Base-by-base conservation (phyloP, 441 rosid species). In the Pelargonium australe region DNA sequence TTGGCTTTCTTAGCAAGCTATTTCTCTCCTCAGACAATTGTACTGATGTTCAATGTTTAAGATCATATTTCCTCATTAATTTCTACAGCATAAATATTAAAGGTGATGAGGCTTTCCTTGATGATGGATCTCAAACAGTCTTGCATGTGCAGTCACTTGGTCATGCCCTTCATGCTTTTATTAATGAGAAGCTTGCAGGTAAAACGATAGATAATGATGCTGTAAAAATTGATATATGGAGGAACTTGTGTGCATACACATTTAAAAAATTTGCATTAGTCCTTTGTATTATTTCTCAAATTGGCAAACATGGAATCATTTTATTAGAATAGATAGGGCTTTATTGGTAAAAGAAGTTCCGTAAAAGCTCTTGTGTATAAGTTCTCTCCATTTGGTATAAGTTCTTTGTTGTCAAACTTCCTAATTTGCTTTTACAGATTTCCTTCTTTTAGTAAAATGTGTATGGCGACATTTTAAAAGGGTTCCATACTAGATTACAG, bases 121-220 rank as follows among this genome's bases (percentile, higher is more conserved):
- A 84, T 6, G 85, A 86, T 72, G 96, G 91, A 77, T 90, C 92
- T 71, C 83, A 84, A 80, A 75, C 86, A 6, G 80, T 84, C 74
- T 95, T 94, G 78, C 95, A 89, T 75, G 83, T 95, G 49, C 81
- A 86, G 76, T 95, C 99, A 34, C 88, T 85, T 68, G 99, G 99
- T 72, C 98, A 92, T 73, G 88, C 75, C 63, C 90, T 95, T 72
- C 88, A 83, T 80, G 90, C 85, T 78, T 95, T 89, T 77, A 74
- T 92, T 65, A 95, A 95, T 70, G 92, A 89, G 73, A 87, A 95
- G 76, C 86, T 85, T 66, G 86, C 86, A 68, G 99, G 99, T 94
- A 63, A 60, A 13, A 63, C 44, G 64, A 76, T 0, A 25, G 1
- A 40, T 66, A 43, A 60, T 7, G 28, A 19, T 66, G n/a, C 10